Evolutionary conservation across 202 grass and related monocot genomes (phyloP), one percentile per base, ranked within the genome.

Genomic region (Brachypodium distachyon): DNA sequence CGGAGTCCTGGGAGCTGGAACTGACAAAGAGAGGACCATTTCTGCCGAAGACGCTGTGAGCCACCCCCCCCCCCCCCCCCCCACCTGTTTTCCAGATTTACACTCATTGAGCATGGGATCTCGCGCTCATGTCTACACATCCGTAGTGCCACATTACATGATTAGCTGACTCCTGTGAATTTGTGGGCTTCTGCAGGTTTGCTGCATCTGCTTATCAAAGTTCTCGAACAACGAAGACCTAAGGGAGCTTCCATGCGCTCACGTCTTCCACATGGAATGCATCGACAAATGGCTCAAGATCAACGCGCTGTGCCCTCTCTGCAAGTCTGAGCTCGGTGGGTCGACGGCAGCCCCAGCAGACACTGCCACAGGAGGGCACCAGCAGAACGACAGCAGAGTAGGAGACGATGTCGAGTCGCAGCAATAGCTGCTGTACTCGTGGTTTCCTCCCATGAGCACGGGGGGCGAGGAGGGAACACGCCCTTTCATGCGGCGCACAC

Each of bases 241-340:
- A 4, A 82, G 93, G 0, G 90, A 97, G 44, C 93, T 97, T 69
- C 80, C 93, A 25, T 97, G 93, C 25, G 19, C 51, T 2, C 93
- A 93, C 41, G 82, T 88, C 55, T 97, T 97, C 56, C 93, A 97
- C 80, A 86, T 88, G 77, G 88, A 91, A 14, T 97, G 93, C 56
- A 81, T 97, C 51, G 93, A 97, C 31, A 93, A 93, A 82, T 97
- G 93, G 93, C 90, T 97, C 37, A 90, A 91, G 76, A 93, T 97
- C 73, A 97, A 91, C 22, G 88, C 93, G 3, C 2, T 89, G 46
- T 97, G 93, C 34, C 93, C 93, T 61, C 90, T 97, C 42, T 97
- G 93, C 74, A 93, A 97, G 77, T 72, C 88, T 22, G 90, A 89
- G 70, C 82, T 87, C 44, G 77, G 77, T 3, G 64, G 34, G 19